phyloP scores from a whole-genome alignment of 306 rosid species.

The Delonix regia region DNA sequence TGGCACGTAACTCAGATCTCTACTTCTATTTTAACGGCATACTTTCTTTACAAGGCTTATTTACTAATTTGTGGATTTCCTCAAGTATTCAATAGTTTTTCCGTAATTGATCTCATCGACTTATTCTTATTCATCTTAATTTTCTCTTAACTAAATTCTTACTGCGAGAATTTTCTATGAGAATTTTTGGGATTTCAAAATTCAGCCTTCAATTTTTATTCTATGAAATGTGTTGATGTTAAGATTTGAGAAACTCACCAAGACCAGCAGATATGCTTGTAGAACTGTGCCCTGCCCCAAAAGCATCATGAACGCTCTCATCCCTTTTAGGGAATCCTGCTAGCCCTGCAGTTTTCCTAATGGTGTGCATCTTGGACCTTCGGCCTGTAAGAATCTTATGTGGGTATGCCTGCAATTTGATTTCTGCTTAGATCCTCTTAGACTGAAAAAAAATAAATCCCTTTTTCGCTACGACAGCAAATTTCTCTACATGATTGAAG shows the following conservation, averaged over 20 bases:
- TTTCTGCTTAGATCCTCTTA: constrained; percentile 39
- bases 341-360: constrained; percentile 90
- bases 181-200: too few species aligned
- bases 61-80: too few species aligned
- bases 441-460: not conserved
- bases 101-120: too few species aligned
- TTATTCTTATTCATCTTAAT: too few species aligned
- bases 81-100: too few species aligned
- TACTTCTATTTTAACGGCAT: too few species aligned
- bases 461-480: not conserved
- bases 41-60: too few species aligned
- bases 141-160: too few species aligned
- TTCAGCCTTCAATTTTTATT: not conserved
- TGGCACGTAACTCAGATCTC: too few species aligned
- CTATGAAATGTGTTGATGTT: not conserved
- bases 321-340: constrained; percentile 95
- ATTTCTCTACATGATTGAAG: constrained; percentile 1
- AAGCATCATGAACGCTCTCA: constrained; percentile 88
- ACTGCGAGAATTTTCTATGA: too few species aligned
- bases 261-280: constrained; percentile 98
- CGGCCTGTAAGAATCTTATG: constrained; percentile 97
- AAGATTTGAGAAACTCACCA: constrained; percentile 49
- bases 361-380: constrained; percentile 82
- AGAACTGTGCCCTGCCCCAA: constrained; percentile 92
- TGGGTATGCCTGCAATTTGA: constrained; percentile 77